Percentiles rank a stretch among this genome's conserved stretches.
These are phyloP conservation scores for Malus hybrid DNA, from an alignment of 331 rosid species.

Conservation along the genomic window DNA sequence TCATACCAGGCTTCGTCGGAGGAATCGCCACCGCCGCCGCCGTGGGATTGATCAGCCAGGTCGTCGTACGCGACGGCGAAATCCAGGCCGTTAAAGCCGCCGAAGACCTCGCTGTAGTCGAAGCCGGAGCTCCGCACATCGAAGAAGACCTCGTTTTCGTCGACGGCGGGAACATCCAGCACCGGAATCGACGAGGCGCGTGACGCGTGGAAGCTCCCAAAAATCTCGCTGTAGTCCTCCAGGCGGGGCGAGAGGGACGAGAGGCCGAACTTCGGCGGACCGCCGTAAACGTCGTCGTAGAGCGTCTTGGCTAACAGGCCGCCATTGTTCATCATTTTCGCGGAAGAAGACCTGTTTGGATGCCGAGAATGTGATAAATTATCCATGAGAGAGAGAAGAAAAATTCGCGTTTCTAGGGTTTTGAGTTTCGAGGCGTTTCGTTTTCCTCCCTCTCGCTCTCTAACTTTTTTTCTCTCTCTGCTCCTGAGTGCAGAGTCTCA, in stretches of 20 bases:
- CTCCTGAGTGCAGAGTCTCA: constrained; percentile 8
- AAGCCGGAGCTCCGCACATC: constrained; percentile 61
- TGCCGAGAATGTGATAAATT: constrained; percentile 67
- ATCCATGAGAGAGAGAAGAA: constrained; percentile 35
- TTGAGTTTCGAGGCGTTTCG: background rate
- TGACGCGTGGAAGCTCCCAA: constrained; percentile 60
- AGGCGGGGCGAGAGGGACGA: constrained; percentile 72
- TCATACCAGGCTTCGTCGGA: constrained; percentile 83
- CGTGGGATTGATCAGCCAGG: constrained; percentile 37
- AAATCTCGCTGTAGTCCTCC: constrained; percentile 95
- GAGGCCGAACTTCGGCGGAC: constrained; percentile 66
- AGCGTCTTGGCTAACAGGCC: constrained; percentile 33
- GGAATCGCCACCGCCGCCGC: constrained; percentile 20
- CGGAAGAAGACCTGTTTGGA: constrained; percentile 45
- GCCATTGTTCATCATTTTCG: constrained; percentile 39
- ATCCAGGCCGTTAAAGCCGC: constrained; percentile 49
- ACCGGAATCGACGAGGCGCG: constrained; percentile 91
- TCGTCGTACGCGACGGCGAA: constrained; percentile 62
- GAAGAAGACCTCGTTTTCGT: constrained; percentile 52
- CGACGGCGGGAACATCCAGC: constrained; percentile 73
- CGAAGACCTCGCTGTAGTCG: constrained; percentile 77
- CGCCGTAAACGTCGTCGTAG: constrained; percentile 91
- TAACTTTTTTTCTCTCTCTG: constrained; percentile 10
- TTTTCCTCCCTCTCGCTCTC: background rate
- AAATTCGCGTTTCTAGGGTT: constrained; percentile 38